Evolutionary conservation across 169 alveolate genomes (phyloP), one percentile per base, ranked within the genome.

Genomic region (Babesia caballi): DNA sequence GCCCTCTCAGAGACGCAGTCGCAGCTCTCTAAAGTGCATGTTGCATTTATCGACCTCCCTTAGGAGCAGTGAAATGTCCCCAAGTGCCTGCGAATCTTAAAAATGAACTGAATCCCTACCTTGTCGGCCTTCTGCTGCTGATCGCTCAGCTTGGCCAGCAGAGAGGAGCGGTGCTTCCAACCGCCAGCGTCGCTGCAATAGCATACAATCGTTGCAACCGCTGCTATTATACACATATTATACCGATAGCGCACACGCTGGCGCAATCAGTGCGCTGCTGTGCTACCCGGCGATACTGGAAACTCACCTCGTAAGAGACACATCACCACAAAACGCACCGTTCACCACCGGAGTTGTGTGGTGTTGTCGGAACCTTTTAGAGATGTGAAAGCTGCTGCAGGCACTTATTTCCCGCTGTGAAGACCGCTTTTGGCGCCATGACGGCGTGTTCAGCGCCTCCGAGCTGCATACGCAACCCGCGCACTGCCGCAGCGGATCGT

Each of bases 71-170:
- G 58, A 35, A 12, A 63, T 32, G 30, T 44, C 38, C 15, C 12
- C 21, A 3, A 63, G 4, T 3, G 51, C 28, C 73, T 63, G 60
- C 15, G 14, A 0, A 44, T 25, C 9, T 27, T 9, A 4, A 6
- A 21, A 15, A 4, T 15, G 11, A 28, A 17, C n/a, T 27, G 4
- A 11, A 14, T 1, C 6, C 73, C 40, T 44, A 63, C 73, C 60
- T 17, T 35, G 47, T 63, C 60, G 30, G 73, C 73, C 50, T 47
- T 63, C 19, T 47, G 47, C 41, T 63, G 73, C 27, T 63, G 58
- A 2, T 63, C 73, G 28, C 28, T 28, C 36, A 63, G 7, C 60
- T 49, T 44, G n/a, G 49, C n/a, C 11, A 63, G 49, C 47, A 63
- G 15, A 5, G 25, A 28, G 2, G 73, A 46, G 27, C 47, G 53